These are phyloP conservation scores for Colletotrichum sp. DNA, from an alignment of 2,329 filamentous ascomycete species.

Conservation along the genomic window DNA sequence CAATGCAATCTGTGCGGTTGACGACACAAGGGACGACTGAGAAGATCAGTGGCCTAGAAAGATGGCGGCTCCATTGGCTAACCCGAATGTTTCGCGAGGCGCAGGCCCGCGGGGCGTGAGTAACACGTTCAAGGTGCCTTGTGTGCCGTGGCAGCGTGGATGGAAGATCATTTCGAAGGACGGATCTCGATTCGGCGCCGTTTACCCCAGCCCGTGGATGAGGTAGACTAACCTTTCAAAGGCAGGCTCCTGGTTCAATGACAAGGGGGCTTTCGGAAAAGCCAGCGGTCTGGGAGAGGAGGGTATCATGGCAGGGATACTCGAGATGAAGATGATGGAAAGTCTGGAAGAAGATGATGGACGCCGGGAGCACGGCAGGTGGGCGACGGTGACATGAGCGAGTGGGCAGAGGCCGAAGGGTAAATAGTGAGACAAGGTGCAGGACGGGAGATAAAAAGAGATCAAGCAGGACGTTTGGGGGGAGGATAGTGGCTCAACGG, in stretches of 20 bases:
- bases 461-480: background rate
- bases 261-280: background rate
- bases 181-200: constrained; percentile 1
- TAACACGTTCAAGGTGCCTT: background rate
- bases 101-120: background rate
- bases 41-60: background rate
- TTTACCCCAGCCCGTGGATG: background rate
- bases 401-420: background rate
- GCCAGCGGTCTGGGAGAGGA: background rate
- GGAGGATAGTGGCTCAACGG: background rate
- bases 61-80: background rate
- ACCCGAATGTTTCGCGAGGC: background rate
- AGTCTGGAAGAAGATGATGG: background rate
- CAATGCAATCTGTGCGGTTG: background rate
- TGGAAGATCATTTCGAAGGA: background rate
- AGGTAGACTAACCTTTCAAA: background rate
- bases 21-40: background rate
- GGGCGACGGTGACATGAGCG: background rate
- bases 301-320: background rate
- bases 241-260: background rate
- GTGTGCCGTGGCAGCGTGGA: background rate
- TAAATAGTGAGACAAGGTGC: background rate
- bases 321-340: background rate
- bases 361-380: background rate
- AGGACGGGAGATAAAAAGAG: background rate